A percentile compares a stretch with the other conserved stretches of the same genome.
Evolutionary conservation across 1,139 yeast genomes (phyloP).

Genomic region (Pichia sp.): DNA sequence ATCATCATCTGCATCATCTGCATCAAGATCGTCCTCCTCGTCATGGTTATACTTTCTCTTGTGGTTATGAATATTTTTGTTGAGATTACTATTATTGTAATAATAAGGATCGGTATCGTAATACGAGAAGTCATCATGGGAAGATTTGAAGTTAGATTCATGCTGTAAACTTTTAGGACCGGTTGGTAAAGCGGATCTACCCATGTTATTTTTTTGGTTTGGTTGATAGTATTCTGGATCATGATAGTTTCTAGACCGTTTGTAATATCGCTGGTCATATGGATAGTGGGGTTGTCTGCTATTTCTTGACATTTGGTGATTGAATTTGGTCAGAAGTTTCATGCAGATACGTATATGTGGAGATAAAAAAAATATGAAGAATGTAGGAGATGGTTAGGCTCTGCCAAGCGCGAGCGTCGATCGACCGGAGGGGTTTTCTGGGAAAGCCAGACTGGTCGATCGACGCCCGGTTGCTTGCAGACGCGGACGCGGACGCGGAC

Average conservation of each 20-base stretch:
- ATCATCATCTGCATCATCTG: neutral
- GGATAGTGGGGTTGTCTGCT: neutral
- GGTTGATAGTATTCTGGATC: neutral
- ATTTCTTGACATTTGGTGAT: neutral
- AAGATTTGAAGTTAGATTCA: neutral
- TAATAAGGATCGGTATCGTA: neutral
- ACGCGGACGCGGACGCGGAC: too few relatives aligned
- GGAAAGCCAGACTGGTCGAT: too few relatives aligned
- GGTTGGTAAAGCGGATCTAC: neutral
- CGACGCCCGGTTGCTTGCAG: too few relatives aligned
- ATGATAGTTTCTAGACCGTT: neutral
- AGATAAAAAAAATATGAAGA: too few relatives aligned
- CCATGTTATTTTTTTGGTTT: neutral
- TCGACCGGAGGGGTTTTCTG: too few relatives aligned
- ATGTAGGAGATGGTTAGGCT: too few relatives aligned
- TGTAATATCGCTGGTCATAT: neutral
- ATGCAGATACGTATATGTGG: too few relatives aligned
- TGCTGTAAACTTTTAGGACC: neutral
- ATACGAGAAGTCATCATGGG: neutral
- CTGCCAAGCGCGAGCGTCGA: too few relatives aligned
- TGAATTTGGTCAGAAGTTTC: too few relatives aligned
- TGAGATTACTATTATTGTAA: too few relatives aligned
- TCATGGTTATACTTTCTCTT: neutral
- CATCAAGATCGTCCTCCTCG: neutral
- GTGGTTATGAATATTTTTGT: neutral